Conservation (phyloP, 2,329 filamentous ascomycete species). For the Purpureocillium takamizusanense region DNA sequence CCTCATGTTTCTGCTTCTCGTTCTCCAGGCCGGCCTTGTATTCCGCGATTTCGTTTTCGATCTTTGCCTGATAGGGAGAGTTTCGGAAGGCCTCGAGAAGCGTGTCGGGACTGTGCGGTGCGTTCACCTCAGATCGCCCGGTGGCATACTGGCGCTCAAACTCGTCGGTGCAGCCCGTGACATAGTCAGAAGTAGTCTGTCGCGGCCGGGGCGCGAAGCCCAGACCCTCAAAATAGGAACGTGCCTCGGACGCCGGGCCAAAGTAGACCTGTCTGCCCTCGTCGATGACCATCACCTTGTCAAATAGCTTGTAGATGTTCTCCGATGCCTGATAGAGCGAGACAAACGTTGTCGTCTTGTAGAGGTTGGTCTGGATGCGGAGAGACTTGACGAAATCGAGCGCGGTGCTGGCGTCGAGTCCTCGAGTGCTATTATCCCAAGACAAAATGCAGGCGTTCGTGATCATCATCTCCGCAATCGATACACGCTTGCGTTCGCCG, state of each 20-base stretch:
- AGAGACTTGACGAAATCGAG: constrained; percentile 61
- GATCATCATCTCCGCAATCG: constrained; percentile 75
- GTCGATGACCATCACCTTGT: constrained; percentile 79
- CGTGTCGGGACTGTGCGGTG: constrained; percentile 58
- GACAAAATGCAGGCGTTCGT: constrained; percentile 62
- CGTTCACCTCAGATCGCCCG: constrained; percentile 55
- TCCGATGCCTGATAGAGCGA: constrained; percentile 81
- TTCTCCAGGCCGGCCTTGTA: constrained; percentile 58
- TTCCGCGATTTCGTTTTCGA: constrained; percentile 56
- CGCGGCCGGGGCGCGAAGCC: constrained; percentile 67
- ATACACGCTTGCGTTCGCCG: constrained; percentile 71
- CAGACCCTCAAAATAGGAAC: constrained; percentile 66
- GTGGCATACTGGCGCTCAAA: constrained; percentile 70
- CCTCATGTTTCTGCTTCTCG: constrained; percentile 60
- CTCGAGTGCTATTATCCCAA: constrained; percentile 69
- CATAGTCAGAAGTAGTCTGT: constrained; percentile 73
- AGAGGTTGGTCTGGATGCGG: constrained; percentile 73
- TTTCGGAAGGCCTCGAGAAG: constrained; percentile 62
- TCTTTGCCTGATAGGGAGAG: constrained; percentile 46
- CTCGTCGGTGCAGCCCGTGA: constrained; percentile 76
- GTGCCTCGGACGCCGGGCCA: constrained; percentile 57
- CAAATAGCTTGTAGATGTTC: constrained; percentile 69
- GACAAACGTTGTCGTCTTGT: constrained; percentile 76
- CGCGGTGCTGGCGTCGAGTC: constrained; percentile 59
- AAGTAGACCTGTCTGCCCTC: constrained; percentile 69